phyloP scores from a whole-genome alignment of 2,329 filamentous ascomycete genomes.

The Colletotrichum phormii region DNA sequence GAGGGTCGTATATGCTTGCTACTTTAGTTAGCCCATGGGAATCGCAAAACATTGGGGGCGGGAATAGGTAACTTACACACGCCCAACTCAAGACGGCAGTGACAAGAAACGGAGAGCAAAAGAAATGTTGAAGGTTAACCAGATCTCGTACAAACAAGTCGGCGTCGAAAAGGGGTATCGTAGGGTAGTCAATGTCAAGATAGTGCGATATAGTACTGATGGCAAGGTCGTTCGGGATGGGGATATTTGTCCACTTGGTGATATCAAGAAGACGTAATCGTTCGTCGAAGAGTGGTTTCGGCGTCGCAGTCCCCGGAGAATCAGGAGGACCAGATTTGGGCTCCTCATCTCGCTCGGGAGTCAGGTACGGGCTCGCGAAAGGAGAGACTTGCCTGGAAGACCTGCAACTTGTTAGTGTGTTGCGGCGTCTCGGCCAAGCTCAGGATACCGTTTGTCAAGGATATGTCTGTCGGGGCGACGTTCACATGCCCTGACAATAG shows the following conservation, averaged over 20 bases:
- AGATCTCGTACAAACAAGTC: slow-evolving; percentile 10
- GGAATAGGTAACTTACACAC: slow-evolving; percentile 4
- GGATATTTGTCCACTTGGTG: slow-evolving; percentile 5
- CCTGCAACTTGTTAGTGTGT: background rate
- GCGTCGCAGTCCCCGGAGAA: background rate
- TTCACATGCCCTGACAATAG: background rate
- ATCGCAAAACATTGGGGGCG: too few species aligned
- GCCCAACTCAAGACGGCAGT: slow-evolving; percentile 16
- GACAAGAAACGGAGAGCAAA: slow-evolving; percentile 17
- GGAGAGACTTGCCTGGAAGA: background rate
- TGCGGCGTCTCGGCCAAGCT: background rate
- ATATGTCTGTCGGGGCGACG: background rate
- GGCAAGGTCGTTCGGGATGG: slow-evolving; percentile 20
- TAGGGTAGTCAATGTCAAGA: slow-evolving; percentile 16
- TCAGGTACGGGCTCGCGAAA: background rate
- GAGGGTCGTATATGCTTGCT: slow-evolving; percentile 19
- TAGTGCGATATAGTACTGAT: slow-evolving; percentile 10
- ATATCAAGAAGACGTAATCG: slow-evolving; percentile 1
- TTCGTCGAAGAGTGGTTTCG: slow-evolving; percentile 4
- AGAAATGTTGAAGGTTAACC: background rate
- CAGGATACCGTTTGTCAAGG: background rate
- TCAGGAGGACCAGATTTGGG: background rate
- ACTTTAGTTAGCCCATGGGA: background rate
- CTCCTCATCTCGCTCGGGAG: background rate
- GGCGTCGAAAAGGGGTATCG: slow-evolving; percentile 24